phyloP scores from a whole-genome alignment of 2,329 filamentous ascomycete species.

The Aspergillus ustus region DNA sequence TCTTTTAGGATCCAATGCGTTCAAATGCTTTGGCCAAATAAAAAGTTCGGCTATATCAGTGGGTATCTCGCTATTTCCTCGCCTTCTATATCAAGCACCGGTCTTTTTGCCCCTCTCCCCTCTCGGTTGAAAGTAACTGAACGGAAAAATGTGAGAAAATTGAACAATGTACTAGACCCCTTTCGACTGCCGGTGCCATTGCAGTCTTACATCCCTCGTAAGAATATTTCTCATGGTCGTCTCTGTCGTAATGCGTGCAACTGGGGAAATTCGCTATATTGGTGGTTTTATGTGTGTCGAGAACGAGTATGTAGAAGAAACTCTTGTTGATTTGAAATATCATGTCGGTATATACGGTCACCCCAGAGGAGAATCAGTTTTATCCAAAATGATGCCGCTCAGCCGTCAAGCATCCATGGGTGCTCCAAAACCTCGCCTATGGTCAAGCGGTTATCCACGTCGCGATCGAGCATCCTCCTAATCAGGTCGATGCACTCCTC shows the following conservation, averaged over 20 bases:
- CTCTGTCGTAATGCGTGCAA: conserved; percentile 19
- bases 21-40: conserved; percentile 9
- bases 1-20: conserved; percentile 8
- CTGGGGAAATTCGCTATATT: conserved; percentile 17
- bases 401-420: conserved; percentile 66
- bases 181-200: neutral
- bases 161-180: conserved; percentile 8
- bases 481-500: conserved; percentile 93
- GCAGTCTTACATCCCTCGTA: conserved; percentile 12
- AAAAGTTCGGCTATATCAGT: conserved; percentile 13
- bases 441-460: conserved; percentile 80
- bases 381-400: conserved; percentile 19
- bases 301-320: conserved; percentile 4
- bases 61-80: conserved; percentile 19
- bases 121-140: neutral
- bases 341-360: conserved; percentile 13
- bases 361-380: neutral
- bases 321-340: conserved; percentile 6
- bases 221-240: conserved; percentile 17
- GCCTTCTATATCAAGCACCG: conserved; percentile 15
- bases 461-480: conserved; percentile 86
- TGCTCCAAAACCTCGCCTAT: conserved; percentile 88
- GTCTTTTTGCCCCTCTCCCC: conserved; percentile 8
- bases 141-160: conserved; percentile 5
- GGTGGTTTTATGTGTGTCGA: conserved; percentile 15